Evolutionary conservation across 208 protist species (phyloP), one percentile per base, ranked within the genome.

Genomic region (Acanthamoeba triangularis): DNA sequence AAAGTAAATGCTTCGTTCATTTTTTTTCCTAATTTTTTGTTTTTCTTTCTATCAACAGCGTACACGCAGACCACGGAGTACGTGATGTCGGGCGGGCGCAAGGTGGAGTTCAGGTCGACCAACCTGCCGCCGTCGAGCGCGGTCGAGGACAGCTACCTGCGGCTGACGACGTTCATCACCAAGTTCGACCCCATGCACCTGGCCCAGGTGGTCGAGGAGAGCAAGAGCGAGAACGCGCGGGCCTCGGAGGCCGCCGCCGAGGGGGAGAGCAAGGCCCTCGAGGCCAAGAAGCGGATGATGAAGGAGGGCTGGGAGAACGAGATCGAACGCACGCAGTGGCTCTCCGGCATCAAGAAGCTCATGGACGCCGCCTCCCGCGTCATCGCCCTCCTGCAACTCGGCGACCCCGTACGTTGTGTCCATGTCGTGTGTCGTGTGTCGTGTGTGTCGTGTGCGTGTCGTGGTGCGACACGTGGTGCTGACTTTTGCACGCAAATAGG

Each of bases 281-380:
- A 76, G 33, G 33, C 67, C 30, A 76, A 76, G 33, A 76, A 76
- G 67, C 28, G 67, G 28, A 76, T 16, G 25, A 80, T 80, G 72
- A 80, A 52, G 72, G 41, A 80, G n/a, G 20, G 37, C 72, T 90
- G 82, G 82, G 56, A 90, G 82, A 63, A 67, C 33, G 82, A 63
- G 37, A 41, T 90, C n/a, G 56, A 90, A 13, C 8, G 49, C 25
- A 90, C 82, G 11, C 47, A 90, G 30, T 90, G 82, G 82, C 82
- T 90, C n/a, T 41, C 47, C 33, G 82, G 82, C 28, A 90, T 90
- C 47, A 59, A 67, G 54, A 90, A 90, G 47, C 37, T 91, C 5
- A 91, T 65, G 84, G 52, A 91, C 56, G 84, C 59, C 47, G 41
- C 84, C 23, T 91, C 82, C 16, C 84, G 84, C 30, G 84, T 91